phyloP scores from a whole-genome alignment of 225 moss, liverwort and hornwort genomes.

The Polytrichum formosum region DNA sequence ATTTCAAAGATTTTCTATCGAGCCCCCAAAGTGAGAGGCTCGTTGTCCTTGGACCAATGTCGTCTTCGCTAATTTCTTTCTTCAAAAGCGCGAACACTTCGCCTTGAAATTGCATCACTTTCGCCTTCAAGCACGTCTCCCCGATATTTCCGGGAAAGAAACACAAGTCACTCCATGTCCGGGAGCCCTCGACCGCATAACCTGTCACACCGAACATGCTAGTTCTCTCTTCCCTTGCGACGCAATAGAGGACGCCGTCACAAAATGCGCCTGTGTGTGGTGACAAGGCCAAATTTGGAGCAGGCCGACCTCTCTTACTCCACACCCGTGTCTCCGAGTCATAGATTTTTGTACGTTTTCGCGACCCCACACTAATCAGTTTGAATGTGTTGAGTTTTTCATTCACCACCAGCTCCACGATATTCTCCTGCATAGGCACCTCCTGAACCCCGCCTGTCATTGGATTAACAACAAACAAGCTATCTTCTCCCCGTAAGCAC shows the following conservation, averaged over 20 bases:
- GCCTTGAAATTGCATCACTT: constrained; percentile 28
- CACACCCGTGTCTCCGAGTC: constrained; percentile 36
- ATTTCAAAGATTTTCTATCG: constrained; percentile 17
- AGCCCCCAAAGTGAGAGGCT: constrained; percentile 46
- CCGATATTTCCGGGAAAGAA: constrained; percentile 23
- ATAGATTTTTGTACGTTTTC: constrained; percentile 40
- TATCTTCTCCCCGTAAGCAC: constrained; percentile 39
- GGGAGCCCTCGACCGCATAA: constrained; percentile 25
- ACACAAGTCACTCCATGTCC: constrained; percentile 25
- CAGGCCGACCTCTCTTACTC: constrained; percentile 39
- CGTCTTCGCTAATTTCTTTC: constrained; percentile 30
- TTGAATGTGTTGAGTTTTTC: constrained; percentile 20
- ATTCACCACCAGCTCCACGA: constrained; percentile 36
- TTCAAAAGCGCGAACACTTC: constrained; percentile 32
- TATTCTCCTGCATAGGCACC: constrained; percentile 44
- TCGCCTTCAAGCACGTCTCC: constrained; percentile 33
- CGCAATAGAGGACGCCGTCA: constrained; percentile 38
- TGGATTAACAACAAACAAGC: constrained; percentile 43
- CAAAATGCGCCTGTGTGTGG: constrained; percentile 31
- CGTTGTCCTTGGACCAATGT: constrained; percentile 29
- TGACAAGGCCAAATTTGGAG: constrained; percentile 37
- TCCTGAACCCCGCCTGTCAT: constrained; percentile 34
- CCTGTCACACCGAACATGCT: constrained; percentile 34
- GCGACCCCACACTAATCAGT: constrained; percentile 37
- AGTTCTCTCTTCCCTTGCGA: constrained; percentile 48